A percentile compares a stretch with the other conserved stretches of the same genome.
Conservation (phyloP, 2,329 filamentous ascomycete genomes). For the Didymella arachidicola region DNA sequence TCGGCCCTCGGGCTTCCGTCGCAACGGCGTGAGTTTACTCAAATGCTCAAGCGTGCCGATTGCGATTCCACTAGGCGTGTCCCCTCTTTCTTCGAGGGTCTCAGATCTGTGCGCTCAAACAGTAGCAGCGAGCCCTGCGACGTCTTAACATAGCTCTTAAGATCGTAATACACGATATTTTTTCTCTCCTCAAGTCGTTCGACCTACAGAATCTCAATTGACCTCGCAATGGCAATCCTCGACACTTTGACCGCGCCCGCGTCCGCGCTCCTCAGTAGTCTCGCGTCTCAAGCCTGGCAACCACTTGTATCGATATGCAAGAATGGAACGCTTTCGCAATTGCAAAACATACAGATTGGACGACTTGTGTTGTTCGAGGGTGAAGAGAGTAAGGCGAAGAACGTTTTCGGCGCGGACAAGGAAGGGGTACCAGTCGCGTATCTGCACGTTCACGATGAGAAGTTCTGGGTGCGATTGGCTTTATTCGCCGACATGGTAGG, state of each 20-base stretch:
- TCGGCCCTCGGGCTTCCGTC: slow-evolving; percentile 22
- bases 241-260: slow-evolving; percentile 15
- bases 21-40: slow-evolving; percentile 9
- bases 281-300: slow-evolving; percentile 57
- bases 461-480: slow-evolving; percentile 74
- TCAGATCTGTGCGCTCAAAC: slow-evolving; percentile 15
- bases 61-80: background rate
- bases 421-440: slow-evolving; percentile 59
- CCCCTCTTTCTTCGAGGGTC: slow-evolving; percentile 7
- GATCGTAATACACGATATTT: background rate
- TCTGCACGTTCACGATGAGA: slow-evolving; percentile 68
- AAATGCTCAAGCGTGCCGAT: slow-evolving; percentile 13
- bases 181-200: background rate
- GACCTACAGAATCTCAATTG: background rate
- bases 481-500: slow-evolving; percentile 75
- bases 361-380: slow-evolving; percentile 56
- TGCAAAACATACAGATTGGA: slow-evolving; percentile 57
- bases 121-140: slow-evolving; percentile 13
- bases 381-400: slow-evolving; percentile 52
- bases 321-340: slow-evolving; percentile 55
- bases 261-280: slow-evolving; percentile 39
- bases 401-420: slow-evolving; percentile 53
- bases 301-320: slow-evolving; percentile 58
- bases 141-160: slow-evolving; percentile 5
- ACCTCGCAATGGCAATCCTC: slow-evolving; percentile 46